Base-by-base conservation (phyloP, 495 filamentous ascomycete species). In the Penicillium paradoxum region DNA sequence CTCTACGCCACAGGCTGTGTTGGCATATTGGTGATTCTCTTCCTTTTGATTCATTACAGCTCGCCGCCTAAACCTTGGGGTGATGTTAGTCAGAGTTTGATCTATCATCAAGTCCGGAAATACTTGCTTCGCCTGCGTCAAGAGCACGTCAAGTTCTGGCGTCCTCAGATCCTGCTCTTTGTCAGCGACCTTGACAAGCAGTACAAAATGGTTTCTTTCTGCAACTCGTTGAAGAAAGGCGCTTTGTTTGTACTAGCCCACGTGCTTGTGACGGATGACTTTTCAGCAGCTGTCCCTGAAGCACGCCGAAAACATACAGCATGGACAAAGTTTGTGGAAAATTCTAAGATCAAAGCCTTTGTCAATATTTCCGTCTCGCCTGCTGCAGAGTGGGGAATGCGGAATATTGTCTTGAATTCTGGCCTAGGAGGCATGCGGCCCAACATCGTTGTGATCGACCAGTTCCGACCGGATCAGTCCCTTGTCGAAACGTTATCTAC, bases 101-200 rank as follows among this genome's bases (percentile, higher is more conserved):
- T 95, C 43, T 95, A 93, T 59, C 90, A 95, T 58, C 90, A 95
- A 70, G 90, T 95, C 6, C 80, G 90, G 45, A 95, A 95, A 60
- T 95, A 95, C 56, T 69, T 95, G 15, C 73, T 95, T 40, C 81
- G 90, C 21, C 74, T 95, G 9, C 85, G 83, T 34, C 88, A 90
- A 53, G 89, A 95, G 53, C 90, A 95, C 60, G 90, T 95, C 66
- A 95, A 95, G 59, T 93, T 91, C 64, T 95, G 89, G 89, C 79
- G 89, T 36, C 89, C 89, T 0, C 90, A 86, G 60, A 92, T 95
- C 49, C 75, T 95, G 37, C 75, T 95, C 0, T 83, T 95, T 41
- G 83, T 95, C 53, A 93, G 89, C 63, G 85, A 91, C 54, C 83
- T 91, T 9, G 79, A 90, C 8, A 78, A 77, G 15, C 86, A 90